These are phyloP conservation scores for Gardenia jasminoides DNA, from an alignment of 257 asterid species.

Conservation along the genomic window DNA sequence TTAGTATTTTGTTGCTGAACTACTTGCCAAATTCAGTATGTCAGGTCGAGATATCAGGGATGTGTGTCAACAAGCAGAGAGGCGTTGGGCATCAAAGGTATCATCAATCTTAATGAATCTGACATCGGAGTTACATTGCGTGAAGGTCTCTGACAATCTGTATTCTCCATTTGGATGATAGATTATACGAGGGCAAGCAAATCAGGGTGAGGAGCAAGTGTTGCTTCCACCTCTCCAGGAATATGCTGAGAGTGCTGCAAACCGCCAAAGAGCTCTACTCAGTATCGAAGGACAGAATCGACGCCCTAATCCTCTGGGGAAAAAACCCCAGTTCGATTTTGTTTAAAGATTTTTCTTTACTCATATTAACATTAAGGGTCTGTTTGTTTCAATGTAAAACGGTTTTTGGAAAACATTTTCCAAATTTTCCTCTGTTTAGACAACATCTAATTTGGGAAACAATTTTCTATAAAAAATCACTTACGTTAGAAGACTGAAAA, in stretches of 20 bases:
- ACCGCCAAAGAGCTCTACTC: constrained; percentile 43
- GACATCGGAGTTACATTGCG: background rate
- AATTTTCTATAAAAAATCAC: no score
- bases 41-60: constrained; percentile 92
- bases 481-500: no score
- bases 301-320: constrained; percentile 38
- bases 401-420: no score
- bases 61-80: constrained; percentile 95
- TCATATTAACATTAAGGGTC: background rate
- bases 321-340: constrained; percentile 67
- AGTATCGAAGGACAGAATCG: constrained; percentile 35
- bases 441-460: no score
- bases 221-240: constrained; percentile 71
- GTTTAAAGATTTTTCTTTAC: constrained; percentile 23
- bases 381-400: no score
- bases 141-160: constrained; percentile 17
- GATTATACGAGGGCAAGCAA: constrained; percentile 75
- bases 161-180: constrained; percentile 17
- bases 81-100: constrained; percentile 99
- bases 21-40: constrained; percentile 50
- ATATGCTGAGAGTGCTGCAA: constrained; percentile 54
- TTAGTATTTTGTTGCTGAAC: background rate
- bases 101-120: background rate
- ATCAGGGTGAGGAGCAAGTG: constrained; percentile 34
- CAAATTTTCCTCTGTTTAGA: no score